Conservation (phyloP, 148 eudicot genomes). For the Chenopodium album region DNA sequence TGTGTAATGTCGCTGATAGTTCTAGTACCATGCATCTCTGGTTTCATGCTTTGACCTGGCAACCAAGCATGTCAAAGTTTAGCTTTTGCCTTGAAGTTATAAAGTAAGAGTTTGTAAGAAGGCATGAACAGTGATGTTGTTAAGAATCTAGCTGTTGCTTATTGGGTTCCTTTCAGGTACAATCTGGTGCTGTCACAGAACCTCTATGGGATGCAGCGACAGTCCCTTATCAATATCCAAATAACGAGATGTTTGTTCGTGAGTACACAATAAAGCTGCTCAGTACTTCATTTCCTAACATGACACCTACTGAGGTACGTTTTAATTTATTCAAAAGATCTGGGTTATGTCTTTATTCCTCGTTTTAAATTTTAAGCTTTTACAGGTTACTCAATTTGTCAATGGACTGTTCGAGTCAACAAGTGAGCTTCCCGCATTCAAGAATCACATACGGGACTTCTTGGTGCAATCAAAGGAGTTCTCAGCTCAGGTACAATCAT, state of each 20-base stretch:
- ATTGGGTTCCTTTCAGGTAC: constrained; percentile 47
- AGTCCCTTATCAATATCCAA: constrained; percentile 73
- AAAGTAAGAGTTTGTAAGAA: neutral
- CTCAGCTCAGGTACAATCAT: constrained; percentile 75
- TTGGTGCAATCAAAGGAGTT: constrained; percentile 97
- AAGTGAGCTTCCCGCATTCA: constrained; percentile 71
- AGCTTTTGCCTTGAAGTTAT: neutral
- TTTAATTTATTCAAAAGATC: neutral
- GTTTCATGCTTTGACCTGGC: neutral
- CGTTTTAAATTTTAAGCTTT: constrained; percentile 11
- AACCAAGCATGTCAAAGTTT: neutral
- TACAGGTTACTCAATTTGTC: constrained; percentile 87
- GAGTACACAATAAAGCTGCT: constrained; percentile 91
- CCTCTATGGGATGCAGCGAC: constrained; percentile 91
- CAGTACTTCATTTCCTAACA: constrained; percentile 88
- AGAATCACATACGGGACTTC: constrained; percentile 92
- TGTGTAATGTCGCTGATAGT: neutral
- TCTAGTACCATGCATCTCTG: neutral
- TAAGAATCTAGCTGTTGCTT: neutral
- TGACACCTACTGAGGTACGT: constrained; percentile 79
- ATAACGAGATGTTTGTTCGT: constrained; percentile 68
- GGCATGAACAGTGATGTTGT: neutral
- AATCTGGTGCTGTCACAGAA: constrained; percentile 75
- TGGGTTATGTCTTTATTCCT: neutral
- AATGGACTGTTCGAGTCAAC: constrained; percentile 82